Conservation (phyloP, 306 rosid genomes). For the Medicago lupulina region DNA sequence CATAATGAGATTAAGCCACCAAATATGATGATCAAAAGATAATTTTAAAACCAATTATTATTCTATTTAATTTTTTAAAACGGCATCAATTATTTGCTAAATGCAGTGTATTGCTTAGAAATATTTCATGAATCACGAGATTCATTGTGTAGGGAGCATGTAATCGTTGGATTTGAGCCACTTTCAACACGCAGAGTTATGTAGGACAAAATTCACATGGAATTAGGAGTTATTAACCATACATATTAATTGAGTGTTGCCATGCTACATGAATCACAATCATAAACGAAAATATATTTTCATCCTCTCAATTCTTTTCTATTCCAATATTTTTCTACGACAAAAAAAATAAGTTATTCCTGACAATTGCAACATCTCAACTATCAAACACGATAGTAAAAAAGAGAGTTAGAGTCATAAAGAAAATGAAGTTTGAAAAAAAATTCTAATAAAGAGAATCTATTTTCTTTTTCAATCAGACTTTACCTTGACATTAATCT, state of each 20-base stretch:
- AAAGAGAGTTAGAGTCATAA: background rate
- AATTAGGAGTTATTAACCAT: too few species aligned
- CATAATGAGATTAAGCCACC: too few species aligned
- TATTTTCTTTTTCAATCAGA: background rate
- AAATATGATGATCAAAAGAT: too few species aligned
- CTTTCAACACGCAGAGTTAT: background rate
- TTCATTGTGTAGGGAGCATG: slow-evolving; percentile 20
- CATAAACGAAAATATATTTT: too few species aligned
- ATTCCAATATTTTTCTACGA: too few species aligned
- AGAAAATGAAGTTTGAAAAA: too few species aligned
- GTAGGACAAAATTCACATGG: too few species aligned
- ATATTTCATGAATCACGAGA: slow-evolving; percentile 6
- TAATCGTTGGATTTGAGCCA: slow-evolving; percentile 13
- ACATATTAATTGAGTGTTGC: too few species aligned
- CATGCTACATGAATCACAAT: too few species aligned
- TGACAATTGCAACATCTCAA: background rate
- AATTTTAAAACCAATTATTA: slow-evolving; percentile 12
- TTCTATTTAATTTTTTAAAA: background rate
- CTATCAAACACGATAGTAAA: background rate
- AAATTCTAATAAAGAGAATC: too few species aligned
- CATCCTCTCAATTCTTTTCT: background rate
- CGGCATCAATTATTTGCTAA: slow-evolving; percentile 7
- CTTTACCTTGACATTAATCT: slow-evolving; percentile 3
- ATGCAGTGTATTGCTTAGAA: slow-evolving; percentile 36
- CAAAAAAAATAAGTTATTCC: too few species aligned